These are phyloP conservation scores for Phycomyces blakesleeanus DNA, from an alignment of 192 early-diverging fungal species.

Conservation along the genomic window DNA sequence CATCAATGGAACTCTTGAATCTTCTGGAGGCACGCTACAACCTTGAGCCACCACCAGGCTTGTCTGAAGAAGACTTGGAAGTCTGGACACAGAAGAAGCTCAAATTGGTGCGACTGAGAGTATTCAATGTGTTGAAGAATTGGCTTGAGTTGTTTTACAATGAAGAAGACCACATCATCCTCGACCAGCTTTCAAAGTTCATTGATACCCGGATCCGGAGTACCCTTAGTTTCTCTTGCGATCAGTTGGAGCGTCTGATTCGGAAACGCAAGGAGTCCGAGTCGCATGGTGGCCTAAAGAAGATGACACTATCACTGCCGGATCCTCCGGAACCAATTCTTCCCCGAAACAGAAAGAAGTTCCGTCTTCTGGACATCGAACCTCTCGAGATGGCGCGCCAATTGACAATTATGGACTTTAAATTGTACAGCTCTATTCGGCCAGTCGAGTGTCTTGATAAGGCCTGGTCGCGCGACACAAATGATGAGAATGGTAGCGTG, in stretches of 20 bases:
- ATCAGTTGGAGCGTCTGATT: slow-evolving; percentile 22
- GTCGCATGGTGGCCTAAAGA: slow-evolving; percentile 48
- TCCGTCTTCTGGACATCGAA: slow-evolving; percentile 83
- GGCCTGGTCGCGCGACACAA: slow-evolving; percentile 77
- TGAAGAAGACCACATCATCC: slow-evolving; percentile 61
- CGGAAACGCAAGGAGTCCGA: slow-evolving; percentile 33
- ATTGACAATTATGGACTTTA: slow-evolving; percentile 85
- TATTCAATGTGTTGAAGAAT: slow-evolving; percentile 90
- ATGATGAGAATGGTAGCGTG: slow-evolving; percentile 50
- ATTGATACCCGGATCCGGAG: slow-evolving; percentile 19
- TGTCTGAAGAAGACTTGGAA: slow-evolving; percentile 61
- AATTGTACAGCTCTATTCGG: slow-evolving; percentile 74
- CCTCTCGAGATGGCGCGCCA: slow-evolving; percentile 91
- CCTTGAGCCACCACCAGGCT: slow-evolving; percentile 61
- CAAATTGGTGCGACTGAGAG: slow-evolving; percentile 82
- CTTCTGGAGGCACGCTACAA: slow-evolving; percentile 74
- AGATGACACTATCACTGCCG: slow-evolving; percentile 57
- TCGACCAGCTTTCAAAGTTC: slow-evolving; percentile 19
- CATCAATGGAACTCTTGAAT: slow-evolving; percentile 71
- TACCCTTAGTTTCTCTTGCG: slow-evolving; percentile 26
- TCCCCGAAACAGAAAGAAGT: slow-evolving; percentile 66
- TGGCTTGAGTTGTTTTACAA: slow-evolving; percentile 88
- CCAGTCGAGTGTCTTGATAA: slow-evolving; percentile 87
- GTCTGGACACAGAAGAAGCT: slow-evolving; percentile 85
- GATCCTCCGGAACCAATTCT: slow-evolving; percentile 75